phyloP scores from a whole-genome alignment of 1,284 basidiomycete genomes.

The Ceratobasidium sp. region DNA sequence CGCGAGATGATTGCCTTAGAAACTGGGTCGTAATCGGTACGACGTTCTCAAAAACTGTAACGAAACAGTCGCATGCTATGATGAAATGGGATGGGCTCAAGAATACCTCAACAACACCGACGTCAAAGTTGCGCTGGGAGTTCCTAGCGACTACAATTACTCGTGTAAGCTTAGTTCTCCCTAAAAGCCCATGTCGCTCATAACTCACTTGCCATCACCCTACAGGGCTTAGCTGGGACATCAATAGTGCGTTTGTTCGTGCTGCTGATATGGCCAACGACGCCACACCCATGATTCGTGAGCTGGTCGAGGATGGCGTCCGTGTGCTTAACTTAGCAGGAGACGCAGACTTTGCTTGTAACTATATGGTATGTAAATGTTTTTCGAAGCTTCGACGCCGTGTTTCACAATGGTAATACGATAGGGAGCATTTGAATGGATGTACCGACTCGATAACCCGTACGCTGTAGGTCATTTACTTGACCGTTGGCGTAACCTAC shows the following conservation, averaged over 20 bases:
- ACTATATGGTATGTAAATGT: constrained; percentile 24
- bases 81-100: constrained; percentile 32
- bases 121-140: constrained; percentile 29
- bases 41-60: constrained; percentile 32
- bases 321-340: constrained; percentile 35
- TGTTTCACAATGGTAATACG: too few species aligned
- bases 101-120: constrained; percentile 22
- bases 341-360: constrained; percentile 35
- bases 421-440: constrained; percentile 31
- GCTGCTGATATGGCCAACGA: constrained; percentile 24
- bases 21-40: constrained; percentile 2
- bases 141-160: constrained; percentile 17
- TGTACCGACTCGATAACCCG: constrained; percentile 28
- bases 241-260: constrained; percentile 19
- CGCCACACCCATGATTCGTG: constrained; percentile 31
- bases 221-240: constrained; percentile 15
- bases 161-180: not conserved
- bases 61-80: constrained; percentile 1
- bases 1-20: not conserved
- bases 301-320: constrained; percentile 24
- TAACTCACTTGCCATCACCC: not conserved
- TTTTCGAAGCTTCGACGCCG: not conserved
- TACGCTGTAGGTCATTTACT: constrained; percentile 1
- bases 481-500: too few species aligned
- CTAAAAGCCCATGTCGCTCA: not conserved